Percentiles rank a stretch among this genome's conserved stretches.
These are phyloP conservation scores for Paulownia fortunei DNA, from an alignment of 257 asterid genomes.

Conservation along the genomic window DNA sequence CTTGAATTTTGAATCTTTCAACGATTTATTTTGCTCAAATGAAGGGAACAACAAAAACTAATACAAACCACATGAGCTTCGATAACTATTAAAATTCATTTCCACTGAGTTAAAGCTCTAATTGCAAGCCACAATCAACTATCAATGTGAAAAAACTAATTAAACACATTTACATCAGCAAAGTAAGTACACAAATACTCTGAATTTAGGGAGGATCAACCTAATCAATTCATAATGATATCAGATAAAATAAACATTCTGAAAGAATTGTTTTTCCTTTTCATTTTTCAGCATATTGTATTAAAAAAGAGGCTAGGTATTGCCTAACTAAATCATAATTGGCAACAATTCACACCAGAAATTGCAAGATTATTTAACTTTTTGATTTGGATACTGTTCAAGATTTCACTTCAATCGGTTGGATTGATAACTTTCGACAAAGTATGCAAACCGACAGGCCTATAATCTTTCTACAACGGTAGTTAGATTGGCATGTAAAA, in stretches of 20 bases:
- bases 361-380: not conserved
- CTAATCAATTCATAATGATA: not conserved
- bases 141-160: not conserved
- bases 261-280: too few relatives aligned
- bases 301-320: not conserved
- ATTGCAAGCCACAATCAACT: not conserved
- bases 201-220: not conserved
- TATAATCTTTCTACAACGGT: not conserved
- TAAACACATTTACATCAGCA: not conserved
- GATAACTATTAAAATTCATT: not conserved
- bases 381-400: not conserved
- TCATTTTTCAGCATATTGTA: not conserved
- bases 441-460: not conserved
- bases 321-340: not conserved
- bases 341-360: not conserved
- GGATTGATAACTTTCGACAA: not conserved
- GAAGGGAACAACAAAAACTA: not conserved
- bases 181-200: not conserved
- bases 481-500: not conserved
- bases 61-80: not conserved
- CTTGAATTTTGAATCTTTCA: conserved; percentile 8
- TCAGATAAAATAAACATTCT: not conserved
- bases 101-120: not conserved
- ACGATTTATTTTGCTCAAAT: not conserved
- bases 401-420: not conserved